phyloP scores from a whole-genome alignment of 2,329 filamentous ascomycete genomes.

The Sporothrix variecibatus region DNA sequence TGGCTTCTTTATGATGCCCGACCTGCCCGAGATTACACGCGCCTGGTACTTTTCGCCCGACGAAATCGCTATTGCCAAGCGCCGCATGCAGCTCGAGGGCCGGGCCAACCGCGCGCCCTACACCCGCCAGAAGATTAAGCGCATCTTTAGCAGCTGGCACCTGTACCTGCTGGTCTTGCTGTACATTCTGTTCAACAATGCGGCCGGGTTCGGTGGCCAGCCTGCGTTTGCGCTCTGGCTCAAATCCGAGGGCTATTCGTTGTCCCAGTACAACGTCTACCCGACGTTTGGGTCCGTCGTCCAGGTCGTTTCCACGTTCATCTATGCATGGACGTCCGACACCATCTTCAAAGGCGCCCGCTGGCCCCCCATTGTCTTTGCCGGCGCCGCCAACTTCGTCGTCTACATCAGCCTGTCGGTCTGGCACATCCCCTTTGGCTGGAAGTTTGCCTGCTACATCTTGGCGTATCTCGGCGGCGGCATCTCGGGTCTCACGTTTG shows the following conservation, averaged over 20 bases:
- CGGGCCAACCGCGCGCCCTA: slow-evolving; percentile 45
- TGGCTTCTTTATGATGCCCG: slow-evolving; percentile 50
- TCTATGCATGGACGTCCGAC: slow-evolving; percentile 68
- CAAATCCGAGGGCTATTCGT: slow-evolving; percentile 46
- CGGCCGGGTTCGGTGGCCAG: slow-evolving; percentile 43
- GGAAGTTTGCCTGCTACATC: slow-evolving; percentile 66
- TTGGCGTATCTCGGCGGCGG: slow-evolving; percentile 55
- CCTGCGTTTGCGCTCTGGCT: slow-evolving; percentile 58
- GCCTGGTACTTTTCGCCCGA: slow-evolving; percentile 43
- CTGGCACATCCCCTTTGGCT: slow-evolving; percentile 51
- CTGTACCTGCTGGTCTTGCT: slow-evolving; percentile 60
- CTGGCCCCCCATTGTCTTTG: slow-evolving; percentile 66
- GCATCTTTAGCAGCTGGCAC: slow-evolving; percentile 66
- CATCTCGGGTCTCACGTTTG: slow-evolving; percentile 49
- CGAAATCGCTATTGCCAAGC: slow-evolving; percentile 44
- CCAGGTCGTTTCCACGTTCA: slow-evolving; percentile 58
- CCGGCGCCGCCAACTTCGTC: slow-evolving; percentile 47
- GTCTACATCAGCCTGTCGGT: slow-evolving; percentile 44
- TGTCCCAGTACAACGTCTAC: slow-evolving; percentile 52
- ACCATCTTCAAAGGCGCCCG: slow-evolving; percentile 58
- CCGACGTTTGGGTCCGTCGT: slow-evolving; percentile 61
- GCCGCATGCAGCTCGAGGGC: slow-evolving; percentile 48
- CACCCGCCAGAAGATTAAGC: slow-evolving; percentile 54
- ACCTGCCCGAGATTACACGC: slow-evolving; percentile 44
- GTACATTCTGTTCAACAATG: slow-evolving; percentile 68